Conservation (phyloP, 2,329 filamentous ascomycete genomes). For the Xylariomycetidae sp. region DNA sequence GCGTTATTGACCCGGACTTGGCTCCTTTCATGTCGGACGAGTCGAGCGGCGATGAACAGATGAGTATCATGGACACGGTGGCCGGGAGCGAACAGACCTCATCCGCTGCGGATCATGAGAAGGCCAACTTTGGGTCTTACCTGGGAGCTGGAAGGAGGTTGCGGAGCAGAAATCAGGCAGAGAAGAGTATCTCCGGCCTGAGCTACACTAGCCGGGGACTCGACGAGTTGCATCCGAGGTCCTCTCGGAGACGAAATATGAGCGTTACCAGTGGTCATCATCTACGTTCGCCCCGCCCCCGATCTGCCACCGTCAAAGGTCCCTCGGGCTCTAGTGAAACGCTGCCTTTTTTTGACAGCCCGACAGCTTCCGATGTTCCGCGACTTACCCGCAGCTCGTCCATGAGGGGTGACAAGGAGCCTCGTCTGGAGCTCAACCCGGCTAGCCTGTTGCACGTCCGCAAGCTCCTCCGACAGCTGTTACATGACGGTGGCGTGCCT, state of each 20-base stretch:
- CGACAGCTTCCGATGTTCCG: conserved; percentile 36
- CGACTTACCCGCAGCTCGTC: conserved; percentile 74
- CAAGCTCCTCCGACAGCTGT: conserved; percentile 75
- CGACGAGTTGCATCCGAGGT: conserved; percentile 60
- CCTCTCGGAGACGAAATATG: conserved; percentile 70
- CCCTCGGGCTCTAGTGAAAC: conserved; percentile 48
- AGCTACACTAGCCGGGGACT: conserved; percentile 65
- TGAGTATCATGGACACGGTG: conserved; percentile 75
- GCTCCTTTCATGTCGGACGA: conserved; percentile 95
- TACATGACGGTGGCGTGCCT: conserved; percentile 71
- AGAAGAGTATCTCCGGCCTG: conserved; percentile 69
- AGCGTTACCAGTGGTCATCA: conserved; percentile 77
- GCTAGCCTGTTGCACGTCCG: conserved; percentile 86
- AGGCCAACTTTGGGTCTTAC: conserved; percentile 65
- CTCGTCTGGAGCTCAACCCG: conserved; percentile 78
- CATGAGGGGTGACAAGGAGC: conserved; percentile 68
- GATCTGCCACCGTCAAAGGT: conserved; percentile 54
- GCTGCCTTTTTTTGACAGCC: conserved; percentile 41
- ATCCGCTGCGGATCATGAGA: conserved; percentile 69
- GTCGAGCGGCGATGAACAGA: conserved; percentile 88
- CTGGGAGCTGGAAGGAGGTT: conserved; percentile 71
- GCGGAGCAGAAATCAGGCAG: conserved; percentile 60
- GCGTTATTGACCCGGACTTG: conserved; percentile 95
- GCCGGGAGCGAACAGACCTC: conserved; percentile 61
- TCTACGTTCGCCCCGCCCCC: conserved; percentile 66